Conservation (phyloP, 805 yeast species). For the Geotrichum ghanense region DNA sequence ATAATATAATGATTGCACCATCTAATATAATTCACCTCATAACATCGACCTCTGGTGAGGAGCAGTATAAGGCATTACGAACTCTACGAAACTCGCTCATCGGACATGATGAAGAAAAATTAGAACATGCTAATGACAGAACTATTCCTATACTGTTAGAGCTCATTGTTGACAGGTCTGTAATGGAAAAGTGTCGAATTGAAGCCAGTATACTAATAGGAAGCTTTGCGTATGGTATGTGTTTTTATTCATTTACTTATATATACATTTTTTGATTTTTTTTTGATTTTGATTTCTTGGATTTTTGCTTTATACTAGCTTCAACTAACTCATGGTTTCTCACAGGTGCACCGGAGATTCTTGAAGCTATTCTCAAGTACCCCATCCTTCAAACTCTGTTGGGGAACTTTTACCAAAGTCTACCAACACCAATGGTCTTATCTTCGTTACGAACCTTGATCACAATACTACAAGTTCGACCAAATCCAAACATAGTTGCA, state of each 20-base stretch:
- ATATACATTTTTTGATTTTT: background rate
- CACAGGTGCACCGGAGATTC: conserved; percentile 5
- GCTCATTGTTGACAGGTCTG: conserved; percentile 14
- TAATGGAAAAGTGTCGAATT: conserved; percentile 11
- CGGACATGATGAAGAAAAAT: conserved; percentile 25
- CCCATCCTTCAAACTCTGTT: conserved; percentile 11
- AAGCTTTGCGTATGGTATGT: conserved; percentile 23
- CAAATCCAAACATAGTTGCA: conserved; percentile 8
- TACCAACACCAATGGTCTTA: conserved; percentile 7
- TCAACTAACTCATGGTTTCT: background rate
- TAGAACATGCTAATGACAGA: conserved; percentile 14
- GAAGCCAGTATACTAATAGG: conserved; percentile 22
- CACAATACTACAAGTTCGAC: conserved; percentile 10
- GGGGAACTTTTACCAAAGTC: conserved; percentile 2
- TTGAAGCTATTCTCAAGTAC: conserved; percentile 9
- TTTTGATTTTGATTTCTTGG: background rate
- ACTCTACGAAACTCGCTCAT: conserved; percentile 22
- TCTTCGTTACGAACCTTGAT: conserved; percentile 11
- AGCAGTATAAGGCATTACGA: conserved; percentile 15
- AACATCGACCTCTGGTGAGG: background rate
- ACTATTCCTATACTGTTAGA: conserved; percentile 15
- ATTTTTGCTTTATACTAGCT: background rate
- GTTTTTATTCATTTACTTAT: too few species aligned
- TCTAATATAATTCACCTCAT: background rate
- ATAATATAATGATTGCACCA: conserved; percentile 4